These are phyloP conservation scores for Colletotrichum kahawae DNA, from an alignment of 2,329 filamentous ascomycete genomes.

Conservation along the genomic window DNA sequence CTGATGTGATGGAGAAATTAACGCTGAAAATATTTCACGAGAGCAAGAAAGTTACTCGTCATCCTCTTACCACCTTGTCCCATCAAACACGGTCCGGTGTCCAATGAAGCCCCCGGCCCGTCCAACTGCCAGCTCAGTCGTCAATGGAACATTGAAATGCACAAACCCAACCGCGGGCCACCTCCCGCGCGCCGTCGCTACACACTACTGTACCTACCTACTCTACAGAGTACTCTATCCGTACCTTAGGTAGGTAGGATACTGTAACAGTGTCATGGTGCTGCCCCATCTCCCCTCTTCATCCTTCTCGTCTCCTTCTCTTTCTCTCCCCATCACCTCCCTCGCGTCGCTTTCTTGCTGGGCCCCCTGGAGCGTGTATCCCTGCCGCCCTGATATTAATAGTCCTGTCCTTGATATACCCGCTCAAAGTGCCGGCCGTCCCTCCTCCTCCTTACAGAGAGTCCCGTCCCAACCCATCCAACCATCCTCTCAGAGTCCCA, in stretches of 20 bases:
- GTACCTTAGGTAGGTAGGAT: neutral
- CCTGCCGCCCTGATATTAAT: constrained; percentile 13
- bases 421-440: constrained; percentile 16
- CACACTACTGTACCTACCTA: neutral
- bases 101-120: neutral
- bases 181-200: constrained; percentile 4
- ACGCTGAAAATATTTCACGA: neutral
- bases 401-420: constrained; percentile 11
- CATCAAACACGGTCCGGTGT: neutral
- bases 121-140: constrained; percentile 11
- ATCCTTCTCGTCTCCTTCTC: neutral
- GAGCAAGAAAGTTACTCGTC: neutral
- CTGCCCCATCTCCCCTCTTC: neutral
- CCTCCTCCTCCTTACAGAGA: neutral
- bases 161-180: constrained; percentile 13
- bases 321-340: neutral
- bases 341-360: constrained; percentile 5
- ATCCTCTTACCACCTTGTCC: neutral
- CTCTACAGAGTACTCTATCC: neutral
- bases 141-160: constrained; percentile 2
- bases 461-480: neutral
- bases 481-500: neutral
- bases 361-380: neutral
- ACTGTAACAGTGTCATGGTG: neutral
- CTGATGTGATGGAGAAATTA: constrained; percentile 3